phyloP scores from a whole-genome alignment of 148 eudicot genomes.

The Pouteria glomerata region DNA sequence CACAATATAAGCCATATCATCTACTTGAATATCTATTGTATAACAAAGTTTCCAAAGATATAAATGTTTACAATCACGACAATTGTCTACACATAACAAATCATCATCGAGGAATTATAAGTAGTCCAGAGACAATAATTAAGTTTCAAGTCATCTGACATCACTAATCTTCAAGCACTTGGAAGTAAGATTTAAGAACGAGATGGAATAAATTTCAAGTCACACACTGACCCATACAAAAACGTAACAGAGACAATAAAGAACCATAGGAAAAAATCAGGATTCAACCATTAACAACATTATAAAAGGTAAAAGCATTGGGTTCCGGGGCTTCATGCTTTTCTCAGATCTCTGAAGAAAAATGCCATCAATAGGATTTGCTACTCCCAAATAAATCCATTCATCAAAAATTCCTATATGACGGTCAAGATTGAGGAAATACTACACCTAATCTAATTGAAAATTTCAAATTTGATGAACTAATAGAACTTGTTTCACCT shows the following conservation, averaged over 20 bases:
- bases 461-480: too few species aligned
- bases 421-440: too few species aligned
- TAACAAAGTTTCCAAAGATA: not conserved
- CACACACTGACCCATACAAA: not conserved
- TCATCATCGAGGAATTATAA: not conserved
- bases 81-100: not conserved
- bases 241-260: not conserved
- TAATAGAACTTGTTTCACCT: too few species aligned
- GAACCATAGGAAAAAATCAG: not conserved
- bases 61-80: not conserved
- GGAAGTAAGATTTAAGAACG: too few species aligned
- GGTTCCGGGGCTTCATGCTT: too few species aligned
- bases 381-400: too few species aligned
- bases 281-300: not conserved
- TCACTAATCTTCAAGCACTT: not conserved
- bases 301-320: too few species aligned
- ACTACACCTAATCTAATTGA: too few species aligned
- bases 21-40: not conserved
- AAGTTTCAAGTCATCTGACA: not conserved
- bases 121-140: not conserved
- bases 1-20: not conserved
- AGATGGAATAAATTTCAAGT: not conserved
- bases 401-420: too few species aligned
- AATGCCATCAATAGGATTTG: too few species aligned
- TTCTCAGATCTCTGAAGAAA: too few species aligned